Base-by-base conservation (phyloP, 1,284 basidiomycete species). In the Ustilago vetiveriae region DNA sequence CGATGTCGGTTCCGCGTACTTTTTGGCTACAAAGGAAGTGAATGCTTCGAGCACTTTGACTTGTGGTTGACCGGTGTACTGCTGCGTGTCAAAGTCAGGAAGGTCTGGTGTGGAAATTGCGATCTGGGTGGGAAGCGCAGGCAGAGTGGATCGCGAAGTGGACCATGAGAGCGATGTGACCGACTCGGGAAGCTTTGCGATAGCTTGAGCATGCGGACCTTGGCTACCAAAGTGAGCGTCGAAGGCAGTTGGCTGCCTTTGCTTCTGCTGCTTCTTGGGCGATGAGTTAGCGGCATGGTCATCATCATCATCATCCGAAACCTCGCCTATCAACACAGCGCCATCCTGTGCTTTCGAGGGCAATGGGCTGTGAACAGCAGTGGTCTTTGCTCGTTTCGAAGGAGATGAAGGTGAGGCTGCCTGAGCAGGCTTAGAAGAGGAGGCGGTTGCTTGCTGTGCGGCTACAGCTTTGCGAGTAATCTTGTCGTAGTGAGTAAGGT, bases 11-110 rank as follows among this genome's bases (percentile, higher is more conserved):
- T 45, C 43, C 8, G 48, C 24, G 32, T 57, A 60, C 37, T 60
- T 50, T 36, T 66, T 59, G 26, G 45, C 30, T 7, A 32, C 35
- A 23, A 43, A 70, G 16, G 47, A 40, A 39, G 65, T 59, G 68
- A 66, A 68, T 4, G 60, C 63, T 3, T 73, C 68, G 21, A 78
- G 58, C 29, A 76, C 66, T 23, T 72, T 72, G 16, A 67, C 63
- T 27, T 78, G 74, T 0, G 74, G 72, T 19, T 74, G 53, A 37
- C 57, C 66, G 11, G 40, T 0, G 30, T 58, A 65, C 43, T 55
- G 47, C 35, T 54, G 43, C 19, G 42, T 22, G 13, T 59, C 53
- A 27, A 62, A 48, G 19, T 51, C 53, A 7, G 56, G 39, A 6
- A 71, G 52, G 0, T 45, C 23, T 2, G 68, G 62, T 0, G 26